phyloP scores from a whole-genome alignment of 192 early-diverging fungal genomes.

The Lobulomyces angularis region DNA sequence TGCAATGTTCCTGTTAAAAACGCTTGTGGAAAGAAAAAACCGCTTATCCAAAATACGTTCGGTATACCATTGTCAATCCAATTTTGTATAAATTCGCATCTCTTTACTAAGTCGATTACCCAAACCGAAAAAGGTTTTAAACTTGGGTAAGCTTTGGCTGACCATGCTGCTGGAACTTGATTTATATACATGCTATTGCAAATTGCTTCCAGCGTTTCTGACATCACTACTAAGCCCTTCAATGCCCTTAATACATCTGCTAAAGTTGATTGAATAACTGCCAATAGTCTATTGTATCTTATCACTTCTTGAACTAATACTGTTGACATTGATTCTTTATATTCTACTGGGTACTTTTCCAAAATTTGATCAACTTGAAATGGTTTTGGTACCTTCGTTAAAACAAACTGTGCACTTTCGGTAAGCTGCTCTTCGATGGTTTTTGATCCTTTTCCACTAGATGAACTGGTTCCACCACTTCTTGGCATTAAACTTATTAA shows the following conservation, averaged over 20 bases:
- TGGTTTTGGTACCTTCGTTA: conserved; percentile 34
- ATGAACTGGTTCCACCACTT: conserved; percentile 20
- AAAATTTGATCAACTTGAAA: conserved; percentile 29
- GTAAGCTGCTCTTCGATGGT: conserved; percentile 33
- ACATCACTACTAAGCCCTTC: conserved; percentile 45
- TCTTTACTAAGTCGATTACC: conserved; percentile 34
- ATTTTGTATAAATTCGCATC: conserved; percentile 42
- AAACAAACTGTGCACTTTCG: conserved; percentile 32
- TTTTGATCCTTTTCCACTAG: conserved; percentile 31
- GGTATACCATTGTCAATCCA: conserved; percentile 48
- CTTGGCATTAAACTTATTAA: conserved; percentile 41
- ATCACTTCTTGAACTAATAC: conserved; percentile 47
- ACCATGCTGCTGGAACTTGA: conserved; percentile 35
- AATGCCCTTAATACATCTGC: conserved; percentile 38
- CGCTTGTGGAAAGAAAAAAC: conserved; percentile 53
- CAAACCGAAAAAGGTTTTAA: conserved; percentile 41
- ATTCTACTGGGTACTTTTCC: conserved; percentile 42
- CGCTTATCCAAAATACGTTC: conserved; percentile 42
- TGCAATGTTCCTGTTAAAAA: conserved; percentile 48
- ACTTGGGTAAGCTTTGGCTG: conserved; percentile 43
- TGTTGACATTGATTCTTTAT: conserved; percentile 46
- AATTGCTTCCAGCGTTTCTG: conserved; percentile 37
- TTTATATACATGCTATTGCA: conserved; percentile 47
- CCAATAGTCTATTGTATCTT: conserved; percentile 39
- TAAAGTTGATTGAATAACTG: conserved; percentile 35